These are phyloP conservation scores for Ensete glaucum DNA, from an alignment of 176 grass and related monocot genomes.

Conservation along the genomic window DNA sequence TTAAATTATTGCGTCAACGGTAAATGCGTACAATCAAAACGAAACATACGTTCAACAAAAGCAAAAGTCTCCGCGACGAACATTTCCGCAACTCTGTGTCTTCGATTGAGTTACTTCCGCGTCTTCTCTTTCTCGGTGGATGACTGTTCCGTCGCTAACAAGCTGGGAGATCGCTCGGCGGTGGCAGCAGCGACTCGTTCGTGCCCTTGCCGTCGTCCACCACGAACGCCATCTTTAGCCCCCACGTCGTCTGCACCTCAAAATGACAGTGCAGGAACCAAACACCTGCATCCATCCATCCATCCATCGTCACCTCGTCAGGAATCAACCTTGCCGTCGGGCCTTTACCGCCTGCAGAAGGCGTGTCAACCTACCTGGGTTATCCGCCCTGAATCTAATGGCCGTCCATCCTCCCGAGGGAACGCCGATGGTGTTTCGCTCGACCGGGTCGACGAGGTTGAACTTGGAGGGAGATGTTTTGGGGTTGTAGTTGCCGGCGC, in stretches of 20 bases:
- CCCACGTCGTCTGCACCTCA: slow-evolving; percentile 4
- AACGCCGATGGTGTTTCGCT: slow-evolving; percentile 6
- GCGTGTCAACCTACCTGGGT: neutral
- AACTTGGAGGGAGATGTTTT: neutral
- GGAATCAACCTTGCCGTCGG: too few species aligned
- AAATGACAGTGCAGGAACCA: slow-evolving; percentile 11
- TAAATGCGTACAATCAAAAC: too few species aligned
- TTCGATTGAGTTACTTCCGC: too few species aligned
- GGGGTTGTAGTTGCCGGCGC: neutral
- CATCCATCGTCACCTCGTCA: neutral
- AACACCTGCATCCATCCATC: neutral
- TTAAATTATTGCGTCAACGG: too few species aligned
- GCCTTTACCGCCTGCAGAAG: neutral
- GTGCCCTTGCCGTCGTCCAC: neutral
- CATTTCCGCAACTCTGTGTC: too few species aligned
- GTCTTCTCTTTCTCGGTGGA: too few species aligned
- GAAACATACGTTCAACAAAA: too few species aligned
- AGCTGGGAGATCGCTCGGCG: neutral
- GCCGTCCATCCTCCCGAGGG: neutral
- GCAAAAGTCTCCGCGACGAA: too few species aligned
- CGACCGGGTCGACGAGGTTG: slow-evolving; percentile 1
- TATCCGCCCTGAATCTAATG: neutral
- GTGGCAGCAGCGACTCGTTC: neutral
- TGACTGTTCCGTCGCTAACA: neutral
- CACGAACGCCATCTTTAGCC: slow-evolving; percentile 5